Percentiles rank a stretch among this genome's conserved stretches.
Evolutionary conservation across 306 rosid genomes (phyloP).

Genomic region (Cucurbita ficifolia): DNA sequence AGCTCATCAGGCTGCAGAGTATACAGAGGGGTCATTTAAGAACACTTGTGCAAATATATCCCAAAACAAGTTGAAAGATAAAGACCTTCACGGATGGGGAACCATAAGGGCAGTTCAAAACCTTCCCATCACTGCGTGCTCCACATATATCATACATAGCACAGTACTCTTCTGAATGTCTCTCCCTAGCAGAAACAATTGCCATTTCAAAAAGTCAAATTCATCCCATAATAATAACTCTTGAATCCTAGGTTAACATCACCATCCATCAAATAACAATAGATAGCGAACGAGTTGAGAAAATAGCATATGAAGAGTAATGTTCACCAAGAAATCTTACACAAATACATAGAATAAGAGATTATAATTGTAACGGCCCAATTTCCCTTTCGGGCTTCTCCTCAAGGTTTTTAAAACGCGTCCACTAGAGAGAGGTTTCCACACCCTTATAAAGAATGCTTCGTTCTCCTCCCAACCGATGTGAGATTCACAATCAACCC

Average conservation of each 20-base stretch:
- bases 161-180: slow-evolving; percentile 63
- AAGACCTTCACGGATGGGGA: slow-evolving; percentile 67
- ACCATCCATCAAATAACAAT: not conserved
- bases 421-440: too few species aligned
- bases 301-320: not conserved
- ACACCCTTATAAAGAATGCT: too few species aligned
- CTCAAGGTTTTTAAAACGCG: too few species aligned
- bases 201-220: not conserved
- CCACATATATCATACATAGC: slow-evolving; percentile 95
- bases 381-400: too few species aligned
- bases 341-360: not conserved
- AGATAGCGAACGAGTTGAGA: not conserved
- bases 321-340: not conserved
- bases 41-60: not conserved
- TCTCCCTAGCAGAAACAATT: slow-evolving; percentile 27
- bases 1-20: slow-evolving; percentile 62
- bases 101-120: slow-evolving; percentile 73
- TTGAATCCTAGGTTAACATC: not conserved
- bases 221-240: not conserved
- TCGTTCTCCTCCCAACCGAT: too few species aligned
- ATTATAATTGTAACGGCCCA: not conserved
- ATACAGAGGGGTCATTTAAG: not conserved
- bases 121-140: slow-evolving; percentile 74
- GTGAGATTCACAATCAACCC: too few species aligned
- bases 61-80: not conserved